phyloP scores from a whole-genome alignment of 345 rosid species.

The Ceriops zippeliana region DNA sequence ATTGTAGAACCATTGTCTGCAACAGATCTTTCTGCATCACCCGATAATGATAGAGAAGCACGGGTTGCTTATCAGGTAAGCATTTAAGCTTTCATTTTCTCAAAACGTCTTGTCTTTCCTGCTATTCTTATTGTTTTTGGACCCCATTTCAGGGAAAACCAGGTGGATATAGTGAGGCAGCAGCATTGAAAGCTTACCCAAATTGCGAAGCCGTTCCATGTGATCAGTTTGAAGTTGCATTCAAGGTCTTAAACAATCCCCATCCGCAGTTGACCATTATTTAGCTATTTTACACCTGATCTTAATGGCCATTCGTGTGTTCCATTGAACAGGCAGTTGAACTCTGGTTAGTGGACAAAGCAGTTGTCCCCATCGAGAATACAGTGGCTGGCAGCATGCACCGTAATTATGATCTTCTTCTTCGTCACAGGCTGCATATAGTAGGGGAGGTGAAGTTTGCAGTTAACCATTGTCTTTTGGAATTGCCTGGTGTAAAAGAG shows the following conservation, averaged over 20 bases:
- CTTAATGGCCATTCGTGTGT: slow-evolving; percentile 1
- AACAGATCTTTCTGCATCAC: slow-evolving; percentile 43
- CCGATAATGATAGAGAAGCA: slow-evolving; percentile 45
- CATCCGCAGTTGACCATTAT: neutral
- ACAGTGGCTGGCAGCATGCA: slow-evolving; percentile 91
- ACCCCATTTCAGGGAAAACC: slow-evolving; percentile 61
- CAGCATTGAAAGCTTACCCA: slow-evolving; percentile 82
- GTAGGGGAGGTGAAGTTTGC: slow-evolving; percentile 81
- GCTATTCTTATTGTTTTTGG: slow-evolving; percentile 15
- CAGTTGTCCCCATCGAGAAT: slow-evolving; percentile 86
- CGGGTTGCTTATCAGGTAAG: slow-evolving; percentile 87
- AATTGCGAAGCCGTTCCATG: slow-evolving; percentile 86
- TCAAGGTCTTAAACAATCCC: slow-evolving; percentile 57
- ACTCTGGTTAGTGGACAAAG: slow-evolving; percentile 85
- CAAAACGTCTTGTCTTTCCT: slow-evolving; percentile 15
- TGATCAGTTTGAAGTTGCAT: slow-evolving; percentile 75
- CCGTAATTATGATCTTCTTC: slow-evolving; percentile 87
- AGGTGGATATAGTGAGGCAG: slow-evolving; percentile 92
- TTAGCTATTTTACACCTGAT: slow-evolving; percentile 3
- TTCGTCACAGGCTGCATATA: slow-evolving; percentile 90
- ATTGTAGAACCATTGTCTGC: slow-evolving; percentile 73
- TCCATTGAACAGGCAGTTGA: slow-evolving; percentile 78
- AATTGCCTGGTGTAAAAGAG: slow-evolving; percentile 57
- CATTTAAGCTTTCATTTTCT: slow-evolving; percentile 13
- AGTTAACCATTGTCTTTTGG: slow-evolving; percentile 83